Conservation (phyloP, 164 flowering plant species). For the Buxus sempervirens region DNA sequence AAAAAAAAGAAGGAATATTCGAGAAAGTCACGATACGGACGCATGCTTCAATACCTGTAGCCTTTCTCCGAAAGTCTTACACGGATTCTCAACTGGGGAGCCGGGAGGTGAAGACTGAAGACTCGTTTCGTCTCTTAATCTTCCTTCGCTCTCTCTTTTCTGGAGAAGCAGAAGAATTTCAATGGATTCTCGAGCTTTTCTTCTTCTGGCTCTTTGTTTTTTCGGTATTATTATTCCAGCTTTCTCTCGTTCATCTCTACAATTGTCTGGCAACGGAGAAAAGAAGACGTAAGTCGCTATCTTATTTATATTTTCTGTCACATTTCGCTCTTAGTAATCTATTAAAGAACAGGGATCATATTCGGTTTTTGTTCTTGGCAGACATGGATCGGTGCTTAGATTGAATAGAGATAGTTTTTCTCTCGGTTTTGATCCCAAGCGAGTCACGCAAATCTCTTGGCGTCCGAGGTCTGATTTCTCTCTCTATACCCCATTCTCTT, state of each 20-base stretch:
- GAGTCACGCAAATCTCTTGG: slow-evolving; percentile 27
- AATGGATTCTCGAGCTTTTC: neutral
- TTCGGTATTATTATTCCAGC: neutral
- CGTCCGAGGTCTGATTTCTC: slow-evolving; percentile 19
- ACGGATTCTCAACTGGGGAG: too few relatives aligned
- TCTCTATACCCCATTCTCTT: neutral
- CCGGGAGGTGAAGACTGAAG: too few relatives aligned
- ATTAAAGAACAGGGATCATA: neutral
- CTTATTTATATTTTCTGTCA: neutral
- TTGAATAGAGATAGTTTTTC: slow-evolving; percentile 10
- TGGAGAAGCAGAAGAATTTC: too few relatives aligned
- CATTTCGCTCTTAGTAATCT: neutral
- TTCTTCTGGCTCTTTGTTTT: neutral
- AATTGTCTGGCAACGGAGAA: neutral
- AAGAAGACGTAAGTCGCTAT: neutral
- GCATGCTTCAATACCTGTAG: too few relatives aligned
- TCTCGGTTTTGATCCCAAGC: slow-evolving; percentile 13
- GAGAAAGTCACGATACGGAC: too few relatives aligned
- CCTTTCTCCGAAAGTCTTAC: too few relatives aligned
- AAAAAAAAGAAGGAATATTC: too few relatives aligned
- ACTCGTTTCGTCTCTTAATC: too few relatives aligned
- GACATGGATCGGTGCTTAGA: slow-evolving; percentile 15
- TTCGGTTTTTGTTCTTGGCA: neutral
- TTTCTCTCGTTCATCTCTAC: neutral
- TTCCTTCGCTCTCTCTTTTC: too few relatives aligned